A percentile compares a stretch with the other conserved stretches of the same genome.
Conservation (phyloP, 768 basidiomycete species). For the Phaffia tasmanica region DNA sequence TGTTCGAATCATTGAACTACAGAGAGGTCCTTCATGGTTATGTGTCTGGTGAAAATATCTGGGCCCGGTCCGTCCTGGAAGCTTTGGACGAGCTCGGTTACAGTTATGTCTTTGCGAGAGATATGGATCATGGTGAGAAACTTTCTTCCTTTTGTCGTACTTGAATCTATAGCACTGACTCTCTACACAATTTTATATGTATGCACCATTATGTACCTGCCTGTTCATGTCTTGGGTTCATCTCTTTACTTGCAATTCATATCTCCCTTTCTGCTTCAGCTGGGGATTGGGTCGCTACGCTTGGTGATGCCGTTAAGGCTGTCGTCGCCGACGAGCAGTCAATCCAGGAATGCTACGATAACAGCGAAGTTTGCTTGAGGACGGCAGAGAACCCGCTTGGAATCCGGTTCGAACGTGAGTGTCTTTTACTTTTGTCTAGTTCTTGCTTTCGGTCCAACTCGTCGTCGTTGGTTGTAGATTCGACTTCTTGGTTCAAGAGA, state of each 20-base stretch:
- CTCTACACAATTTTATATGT: conserved; percentile 8
- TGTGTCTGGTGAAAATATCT: too few relatives aligned
- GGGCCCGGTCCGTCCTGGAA: neutral
- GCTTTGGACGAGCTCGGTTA: neutral
- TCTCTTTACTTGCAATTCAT: neutral
- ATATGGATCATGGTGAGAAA: conserved; percentile 14
- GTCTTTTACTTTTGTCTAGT: neutral
- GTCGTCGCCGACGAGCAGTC: too few relatives aligned
- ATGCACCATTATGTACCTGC: neutral
- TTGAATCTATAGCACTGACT: neutral
- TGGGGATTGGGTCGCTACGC: too few relatives aligned
- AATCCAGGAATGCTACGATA: neutral
- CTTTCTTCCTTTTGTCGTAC: neutral
- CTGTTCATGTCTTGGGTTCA: neutral
- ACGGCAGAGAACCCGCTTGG: conserved; percentile 9
- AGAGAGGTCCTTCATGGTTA: too few relatives aligned
- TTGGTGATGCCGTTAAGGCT: too few relatives aligned
- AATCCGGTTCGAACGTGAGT: neutral
- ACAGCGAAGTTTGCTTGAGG: conserved; percentile 1
- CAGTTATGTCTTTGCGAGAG: conserved; percentile 6
- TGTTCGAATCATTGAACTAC: too few relatives aligned
- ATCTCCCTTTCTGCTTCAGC: too few relatives aligned
- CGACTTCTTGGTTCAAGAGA: neutral
- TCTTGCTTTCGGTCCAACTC: neutral
- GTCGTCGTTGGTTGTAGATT: too few relatives aligned